These are phyloP conservation scores for Tetrastigma voinierianum DNA, from an alignment of 164 flowering plant species.

Conservation along the genomic window DNA sequence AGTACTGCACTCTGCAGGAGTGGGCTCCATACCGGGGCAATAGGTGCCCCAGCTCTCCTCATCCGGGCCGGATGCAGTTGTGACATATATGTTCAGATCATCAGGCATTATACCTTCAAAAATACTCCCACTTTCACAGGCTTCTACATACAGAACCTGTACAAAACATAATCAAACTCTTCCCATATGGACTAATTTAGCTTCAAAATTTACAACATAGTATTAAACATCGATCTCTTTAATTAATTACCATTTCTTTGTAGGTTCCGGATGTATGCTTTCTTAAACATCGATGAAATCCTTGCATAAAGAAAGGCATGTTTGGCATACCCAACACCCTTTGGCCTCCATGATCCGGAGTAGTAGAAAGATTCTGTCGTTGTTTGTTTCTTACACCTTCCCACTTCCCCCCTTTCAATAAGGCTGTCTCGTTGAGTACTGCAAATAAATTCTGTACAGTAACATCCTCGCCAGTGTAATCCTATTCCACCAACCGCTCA, in stretches of 20 bases:
- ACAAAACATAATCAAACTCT: not conserved
- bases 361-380: conserved; percentile 84
- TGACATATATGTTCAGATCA: conserved; percentile 57
- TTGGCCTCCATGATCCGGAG: conserved; percentile 95
- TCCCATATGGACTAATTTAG: not conserved
- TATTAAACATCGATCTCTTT: not conserved
- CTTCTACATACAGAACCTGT: conserved; percentile 71
- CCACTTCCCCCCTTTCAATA: conserved; percentile 85
- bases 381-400: conserved; percentile 72
- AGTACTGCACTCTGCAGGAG: conserved; percentile 62
- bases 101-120: conserved; percentile 73
- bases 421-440: conserved; percentile 68
- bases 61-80: conserved; percentile 74
- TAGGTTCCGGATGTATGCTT: conserved; percentile 66
- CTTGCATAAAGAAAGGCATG: conserved; percentile 60
- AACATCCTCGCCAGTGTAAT: conserved; percentile 68
- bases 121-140: conserved; percentile 81
- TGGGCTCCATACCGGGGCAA: conserved; percentile 74
- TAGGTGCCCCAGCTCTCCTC: conserved; percentile 79
- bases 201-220: not conserved
- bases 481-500: conserved; percentile 25
- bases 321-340: conserved; percentile 98
- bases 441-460: conserved; percentile 71
- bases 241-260: conserved; percentile 93
- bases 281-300: conserved; percentile 77